Conservation (phyloP, 2,329 filamentous ascomycete genomes). For the Aspergillus sp. region DNA sequence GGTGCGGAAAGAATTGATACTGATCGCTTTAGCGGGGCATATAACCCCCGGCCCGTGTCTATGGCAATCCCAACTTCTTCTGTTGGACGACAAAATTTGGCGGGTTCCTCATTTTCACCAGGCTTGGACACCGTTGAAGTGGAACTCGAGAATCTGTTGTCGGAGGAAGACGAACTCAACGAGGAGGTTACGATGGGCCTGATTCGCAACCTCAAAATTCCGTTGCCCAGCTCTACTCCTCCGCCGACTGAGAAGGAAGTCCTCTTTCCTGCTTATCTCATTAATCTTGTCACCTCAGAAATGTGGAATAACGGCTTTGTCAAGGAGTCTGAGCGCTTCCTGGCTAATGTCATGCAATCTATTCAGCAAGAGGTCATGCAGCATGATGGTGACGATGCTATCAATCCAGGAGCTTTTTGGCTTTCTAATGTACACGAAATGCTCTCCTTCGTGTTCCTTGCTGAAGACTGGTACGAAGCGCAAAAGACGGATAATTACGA, state of each 20-base stretch:
- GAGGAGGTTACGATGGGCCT: slow-evolving; percentile 95
- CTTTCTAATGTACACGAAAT: slow-evolving; percentile 99
- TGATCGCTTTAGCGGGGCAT: slow-evolving; percentile 85
- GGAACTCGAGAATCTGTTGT: slow-evolving; percentile 87
- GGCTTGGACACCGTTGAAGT: slow-evolving; percentile 85
- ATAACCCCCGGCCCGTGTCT: slow-evolving; percentile 90
- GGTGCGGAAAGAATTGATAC: slow-evolving; percentile 77
- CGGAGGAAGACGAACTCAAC: slow-evolving; percentile 91
- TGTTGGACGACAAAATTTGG: slow-evolving; percentile 61
- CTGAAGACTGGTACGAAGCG: slow-evolving; percentile 98
- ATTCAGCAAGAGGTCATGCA: slow-evolving; percentile 99
- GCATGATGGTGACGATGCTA: slow-evolving; percentile 91
- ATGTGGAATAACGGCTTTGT: slow-evolving; percentile 99
- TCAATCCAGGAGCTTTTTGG: slow-evolving; percentile 98
- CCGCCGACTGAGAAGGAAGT: slow-evolving; percentile 97
- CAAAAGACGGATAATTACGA: slow-evolving; percentile 99
- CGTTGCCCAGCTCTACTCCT: slow-evolving; percentile 75
- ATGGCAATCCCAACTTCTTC: slow-evolving; percentile 65
- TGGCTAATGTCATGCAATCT: slow-evolving; percentile 99
- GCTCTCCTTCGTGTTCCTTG: slow-evolving; percentile 98
- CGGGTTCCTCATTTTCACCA: slow-evolving; percentile 70
- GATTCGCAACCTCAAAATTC: slow-evolving; percentile 95
- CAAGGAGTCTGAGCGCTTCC: slow-evolving; percentile 96
- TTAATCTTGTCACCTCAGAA: slow-evolving; percentile 97
- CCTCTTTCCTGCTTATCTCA: slow-evolving; percentile 95